A percentile compares a stretch with the other conserved stretches of the same genome.
phyloP scores from a whole-genome alignment of 169 alveolate species.

The Plasmodium ovale region DNA sequence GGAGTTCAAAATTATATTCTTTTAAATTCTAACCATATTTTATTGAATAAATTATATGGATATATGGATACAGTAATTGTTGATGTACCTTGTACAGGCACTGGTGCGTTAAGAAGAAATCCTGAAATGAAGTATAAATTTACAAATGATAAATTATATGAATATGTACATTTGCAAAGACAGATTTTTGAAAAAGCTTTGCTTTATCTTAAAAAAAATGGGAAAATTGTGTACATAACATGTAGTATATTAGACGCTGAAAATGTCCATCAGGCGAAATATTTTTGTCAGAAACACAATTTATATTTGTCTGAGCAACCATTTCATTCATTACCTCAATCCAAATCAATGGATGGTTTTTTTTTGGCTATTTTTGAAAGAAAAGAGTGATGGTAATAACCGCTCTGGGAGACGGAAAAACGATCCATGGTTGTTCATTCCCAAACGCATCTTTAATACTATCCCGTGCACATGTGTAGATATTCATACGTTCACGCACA shows the following conservation, averaged over 20 bases:
- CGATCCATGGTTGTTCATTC: no score
- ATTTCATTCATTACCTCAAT: constrained; percentile 90
- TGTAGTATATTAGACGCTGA: constrained; percentile 92
- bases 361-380: constrained; percentile 90
- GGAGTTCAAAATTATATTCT: constrained; percentile 91
- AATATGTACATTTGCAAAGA: constrained; percentile 80
- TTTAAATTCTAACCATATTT: constrained; percentile 82
- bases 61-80: constrained; percentile 93
- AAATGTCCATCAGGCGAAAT: constrained; percentile 84
- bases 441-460: no score
- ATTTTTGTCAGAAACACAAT: constrained; percentile 86
- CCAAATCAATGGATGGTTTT: constrained; percentile 96
- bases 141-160: constrained; percentile 81
- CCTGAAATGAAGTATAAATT: constrained; percentile 94
- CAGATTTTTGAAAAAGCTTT: constrained; percentile 86
- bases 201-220: constrained; percentile 85
- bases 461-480: no score
- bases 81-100: constrained; percentile 96
- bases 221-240: constrained; percentile 93
- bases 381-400: constrained; percentile 45
- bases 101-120: constrained; percentile 94
- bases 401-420: no score
- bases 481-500: no score
- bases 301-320: constrained; percentile 87
- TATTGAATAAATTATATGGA: constrained; percentile 80